Evolutionary conservation across 129 eudicot genomes (phyloP), one percentile per base, ranked within the genome.

Genomic region (Centrapalus pauciflorus): DNA sequence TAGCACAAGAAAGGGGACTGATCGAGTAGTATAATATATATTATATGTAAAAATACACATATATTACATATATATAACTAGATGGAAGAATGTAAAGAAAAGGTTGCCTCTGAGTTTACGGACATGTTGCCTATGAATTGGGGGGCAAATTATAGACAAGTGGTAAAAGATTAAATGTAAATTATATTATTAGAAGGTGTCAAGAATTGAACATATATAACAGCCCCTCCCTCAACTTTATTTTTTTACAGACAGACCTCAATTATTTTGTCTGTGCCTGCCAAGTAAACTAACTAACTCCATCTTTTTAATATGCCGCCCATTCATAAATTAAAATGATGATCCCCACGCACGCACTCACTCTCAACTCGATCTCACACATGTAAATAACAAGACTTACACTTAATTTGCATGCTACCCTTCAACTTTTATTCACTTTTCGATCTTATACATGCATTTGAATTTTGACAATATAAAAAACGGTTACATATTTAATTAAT

Each of bases 121-220:
- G 61, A 75, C 79, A 75, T 75, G 67, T 46, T 75, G 79, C 79
- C 74, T 27, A 57, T 57, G 43, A 55, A 57, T 46, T 57, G 32
- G 79, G 79, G 79, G 79, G 79, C 74, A 75, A n/a, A 35, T 57
- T 66, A 46, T 75, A 55, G 73, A 34, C 73, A 75, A 66, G 62
- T 75, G 45, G 45, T 75, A 75, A 75, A 75, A 66, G 69, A 66
- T 75, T 46, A 57, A n/a, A 75, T 75, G 74, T 23, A 26, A 45
- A 55, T 17, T 61, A 20, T 66, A 66, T 46, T 19, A 57, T 45
- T 57, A 17, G 29, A 56, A 52, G 52, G 61, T 46, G 35, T 12
- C 33, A 66, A 20, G 61, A 55, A 23, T 61, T 74, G n/a, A n/a
- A n/a, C n/a, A n/a, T n/a, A n/a, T n/a, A n/a, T 65, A 74, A 65